phyloP scores from a whole-genome alignment of 257 asterid genomes.

The Solanum bulbocastanum region DNA sequence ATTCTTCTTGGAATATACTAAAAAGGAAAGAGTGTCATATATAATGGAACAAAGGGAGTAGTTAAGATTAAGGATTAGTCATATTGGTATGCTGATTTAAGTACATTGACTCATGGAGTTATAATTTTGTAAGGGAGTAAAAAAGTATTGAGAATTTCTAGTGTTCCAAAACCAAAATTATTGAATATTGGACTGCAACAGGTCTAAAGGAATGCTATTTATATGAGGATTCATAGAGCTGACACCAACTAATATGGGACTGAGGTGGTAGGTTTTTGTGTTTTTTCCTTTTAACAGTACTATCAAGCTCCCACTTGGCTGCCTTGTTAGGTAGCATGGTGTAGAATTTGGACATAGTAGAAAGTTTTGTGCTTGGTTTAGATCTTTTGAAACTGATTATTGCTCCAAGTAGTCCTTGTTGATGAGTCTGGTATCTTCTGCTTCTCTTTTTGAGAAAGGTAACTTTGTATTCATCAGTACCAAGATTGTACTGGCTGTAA shows the following conservation, averaged over 20 bases:
- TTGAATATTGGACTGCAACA: not conserved
- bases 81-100: not conserved
- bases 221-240: not conserved
- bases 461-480: not conserved
- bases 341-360: not conserved
- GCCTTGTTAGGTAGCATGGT: not conserved
- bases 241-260: not conserved
- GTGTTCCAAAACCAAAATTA: not conserved
- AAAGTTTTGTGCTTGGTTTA: not conserved
- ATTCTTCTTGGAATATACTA: not conserved
- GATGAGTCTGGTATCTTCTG: not conserved
- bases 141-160: not conserved
- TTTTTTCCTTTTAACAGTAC: not conserved
- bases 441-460: not conserved
- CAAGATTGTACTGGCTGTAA: not conserved
- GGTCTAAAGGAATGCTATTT: not conserved
- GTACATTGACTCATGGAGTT: not conserved
- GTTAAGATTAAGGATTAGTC: not conserved
- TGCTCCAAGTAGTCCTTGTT: not conserved
- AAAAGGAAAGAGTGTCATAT: not conserved
- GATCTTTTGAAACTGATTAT: not conserved
- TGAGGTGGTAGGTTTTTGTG: not conserved
- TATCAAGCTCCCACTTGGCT: not conserved
- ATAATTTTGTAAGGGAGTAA: not conserved
- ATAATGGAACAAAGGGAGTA: not conserved